Evolutionary conservation across 2,329 filamentous ascomycete genomes (phyloP), one percentile per base, ranked within the genome.

Genomic region (Aspergillus pseudotamarii): DNA sequence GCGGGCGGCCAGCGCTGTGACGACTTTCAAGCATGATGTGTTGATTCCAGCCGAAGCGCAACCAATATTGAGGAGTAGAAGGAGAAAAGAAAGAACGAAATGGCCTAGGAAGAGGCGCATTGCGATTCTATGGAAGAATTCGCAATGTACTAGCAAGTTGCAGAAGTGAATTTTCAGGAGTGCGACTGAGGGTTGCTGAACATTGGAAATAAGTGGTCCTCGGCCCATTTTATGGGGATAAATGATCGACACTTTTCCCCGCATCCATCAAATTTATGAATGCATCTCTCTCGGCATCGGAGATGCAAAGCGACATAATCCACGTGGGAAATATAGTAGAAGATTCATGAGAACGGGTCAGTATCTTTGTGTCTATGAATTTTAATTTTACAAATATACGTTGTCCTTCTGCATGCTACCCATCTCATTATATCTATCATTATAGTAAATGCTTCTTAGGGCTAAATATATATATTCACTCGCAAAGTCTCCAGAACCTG

Each of bases 21-120:
- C 93, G 30, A 96, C 93, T 59, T 82, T 97, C 67, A 91, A 88
- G 74, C 91, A 97, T 54, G 92, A 89, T 64, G 93, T 92, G 30
- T 73, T 73, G 60, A 75, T 62, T 12, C 70, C 71, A 28, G 71
- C 63, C 46, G 66, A 65, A 41, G 70, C 65, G 9, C 65, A 53
- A 8, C 67, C 38, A 19, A 66, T 55, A n/a, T 66, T 58, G 54
- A 66, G 55, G 21, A 66, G 16, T 6, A 48, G 9, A 8, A 50
- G 46, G 9, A 50, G 46, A 26, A 50, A 9, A 10, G 16, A 14
- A 19, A 26, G 46, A 10, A 50, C 10, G 46, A 30, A n/a, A 16
- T 30, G 26, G 46, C 23, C 46, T 50, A 28, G 26, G 26, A 28
- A 30, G 26, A 50, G 46, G 23, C 46, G 46, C 46, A 50, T 50